Percentiles rank a stretch among this genome's conserved stretches.
phyloP scores from a whole-genome alignment of 768 basidiomycete genomes.

The Pleurotus tuber-regium region DNA sequence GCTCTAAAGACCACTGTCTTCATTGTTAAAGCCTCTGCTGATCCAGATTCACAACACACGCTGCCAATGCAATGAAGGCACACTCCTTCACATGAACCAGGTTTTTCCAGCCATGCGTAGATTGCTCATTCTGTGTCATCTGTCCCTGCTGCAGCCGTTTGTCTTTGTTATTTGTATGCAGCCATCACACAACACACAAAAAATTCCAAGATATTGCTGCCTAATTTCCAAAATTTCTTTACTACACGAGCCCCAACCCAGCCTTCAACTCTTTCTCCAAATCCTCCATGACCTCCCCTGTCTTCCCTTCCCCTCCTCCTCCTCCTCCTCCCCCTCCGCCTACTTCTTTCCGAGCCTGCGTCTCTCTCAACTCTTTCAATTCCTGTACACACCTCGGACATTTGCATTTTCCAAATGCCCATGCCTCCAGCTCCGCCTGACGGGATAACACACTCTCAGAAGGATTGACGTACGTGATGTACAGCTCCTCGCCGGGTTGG shows the following conservation, averaged over 20 bases:
- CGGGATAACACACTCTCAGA: conserved; percentile 44
- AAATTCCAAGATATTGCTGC: too few relatives aligned
- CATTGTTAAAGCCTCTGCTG: too few relatives aligned
- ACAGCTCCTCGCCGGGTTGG: conserved; percentile 67
- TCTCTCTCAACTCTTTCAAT: conserved; percentile 34
- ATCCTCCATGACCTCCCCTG: conserved; percentile 36
- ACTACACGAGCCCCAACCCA: conserved; percentile 53
- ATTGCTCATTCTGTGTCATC: too few relatives aligned
- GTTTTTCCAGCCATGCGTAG: too few relatives aligned
- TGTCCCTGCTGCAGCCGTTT: too few relatives aligned
- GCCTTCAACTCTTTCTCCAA: conserved; percentile 63
- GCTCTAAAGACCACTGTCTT: too few relatives aligned
- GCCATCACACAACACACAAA: too few relatives aligned
- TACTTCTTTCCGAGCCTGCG: conserved; percentile 27
- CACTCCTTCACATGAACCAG: too few relatives aligned
- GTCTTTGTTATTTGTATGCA: too few relatives aligned
- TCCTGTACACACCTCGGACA: conserved; percentile 72
- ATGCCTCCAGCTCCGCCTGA: conserved; percentile 53
- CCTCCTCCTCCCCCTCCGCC: conserved; percentile 18
- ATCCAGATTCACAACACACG: too few relatives aligned
- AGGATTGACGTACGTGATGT: conserved; percentile 79
- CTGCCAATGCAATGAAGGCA: too few relatives aligned
- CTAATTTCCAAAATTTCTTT: too few relatives aligned
- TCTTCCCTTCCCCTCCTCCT: conserved; percentile 5
- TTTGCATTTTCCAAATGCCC: conserved; percentile 73